These are phyloP conservation scores for Evansstolkia leycettana DNA, from an alignment of 495 filamentous ascomycete species.

Conservation along the genomic window DNA sequence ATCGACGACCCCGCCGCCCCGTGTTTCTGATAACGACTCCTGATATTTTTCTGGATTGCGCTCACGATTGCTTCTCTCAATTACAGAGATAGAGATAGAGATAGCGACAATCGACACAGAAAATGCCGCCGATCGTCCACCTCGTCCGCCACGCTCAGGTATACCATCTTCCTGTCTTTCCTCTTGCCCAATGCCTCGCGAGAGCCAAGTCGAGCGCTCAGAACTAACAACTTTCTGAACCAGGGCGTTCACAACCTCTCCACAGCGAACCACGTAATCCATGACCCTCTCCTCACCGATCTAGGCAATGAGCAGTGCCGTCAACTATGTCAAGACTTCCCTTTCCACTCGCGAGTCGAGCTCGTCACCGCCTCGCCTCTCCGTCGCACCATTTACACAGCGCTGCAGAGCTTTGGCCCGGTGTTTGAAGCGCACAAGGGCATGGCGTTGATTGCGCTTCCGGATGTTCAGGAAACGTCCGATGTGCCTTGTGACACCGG, in stretches of 20 bases:
- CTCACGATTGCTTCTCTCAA: too few relatives aligned
- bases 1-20: conserved; percentile 7
- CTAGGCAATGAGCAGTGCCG: conserved; percentile 67
- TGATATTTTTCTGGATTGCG: too few relatives aligned
- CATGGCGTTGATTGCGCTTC: conserved; percentile 53
- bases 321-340: conserved; percentile 48
- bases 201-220: too few relatives aligned
- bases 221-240: conserved; percentile 5
- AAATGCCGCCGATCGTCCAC: conserved; percentile 1
- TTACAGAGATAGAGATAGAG: too few relatives aligned
- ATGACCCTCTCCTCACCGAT: conserved; percentile 67
- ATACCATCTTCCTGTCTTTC: neutral
- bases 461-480: conserved; percentile 72
- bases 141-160: conserved; percentile 1
- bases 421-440: conserved; percentile 32
- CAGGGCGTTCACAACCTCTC: conserved; percentile 78
- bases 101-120: neutral
- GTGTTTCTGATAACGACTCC: conserved; percentile 2
- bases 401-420: conserved; percentile 55
- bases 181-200: neutral
- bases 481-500: conserved; percentile 74
- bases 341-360: conserved; percentile 48
- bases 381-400: conserved; percentile 73
- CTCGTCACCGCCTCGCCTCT: conserved; percentile 74
- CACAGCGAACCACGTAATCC: conserved; percentile 56